Percentiles rank a stretch among this genome's conserved stretches.
These are phyloP conservation scores for Drosera capensis DNA, from an alignment of 148 eudicot species.

Conservation along the genomic window DNA sequence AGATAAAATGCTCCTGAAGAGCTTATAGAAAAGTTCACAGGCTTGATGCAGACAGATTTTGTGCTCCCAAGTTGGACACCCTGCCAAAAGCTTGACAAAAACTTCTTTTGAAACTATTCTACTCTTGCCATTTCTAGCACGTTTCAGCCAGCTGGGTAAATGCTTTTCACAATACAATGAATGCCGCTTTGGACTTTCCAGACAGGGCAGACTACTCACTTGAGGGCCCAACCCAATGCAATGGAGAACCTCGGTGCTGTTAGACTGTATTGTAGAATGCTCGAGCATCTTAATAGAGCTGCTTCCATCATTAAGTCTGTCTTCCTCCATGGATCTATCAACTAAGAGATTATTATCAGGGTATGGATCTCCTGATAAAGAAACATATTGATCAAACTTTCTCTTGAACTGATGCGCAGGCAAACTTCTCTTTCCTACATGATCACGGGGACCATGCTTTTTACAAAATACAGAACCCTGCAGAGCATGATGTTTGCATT, in stretches of 20 bases:
- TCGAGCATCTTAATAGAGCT: slow-evolving; percentile 15
- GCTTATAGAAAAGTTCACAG: slow-evolving; percentile 77
- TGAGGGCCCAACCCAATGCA: slow-evolving; percentile 55
- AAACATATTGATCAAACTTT: slow-evolving; percentile 32
- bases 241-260: slow-evolving; percentile 18
- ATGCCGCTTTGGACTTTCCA: slow-evolving; percentile 52
- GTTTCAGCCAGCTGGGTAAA: slow-evolving; percentile 96
- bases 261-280: slow-evolving; percentile 10
- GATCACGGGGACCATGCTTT: slow-evolving; percentile 54
- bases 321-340: slow-evolving; percentile 29
- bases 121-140: slow-evolving; percentile 94
- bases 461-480: slow-evolving; percentile 66
- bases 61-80: slow-evolving; percentile 50
- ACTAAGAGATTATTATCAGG: slow-evolving; percentile 27
- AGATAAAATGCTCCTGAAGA: slow-evolving; percentile 70
- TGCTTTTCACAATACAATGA: slow-evolving; percentile 83
- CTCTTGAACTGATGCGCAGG: slow-evolving; percentile 36
- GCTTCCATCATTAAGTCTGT: slow-evolving; percentile 13
- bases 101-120: slow-evolving; percentile 90
- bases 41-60: slow-evolving; percentile 73
- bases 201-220: slow-evolving; percentile 31
- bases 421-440: slow-evolving; percentile 14
- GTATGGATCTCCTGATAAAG: slow-evolving; percentile 14
- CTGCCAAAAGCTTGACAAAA: slow-evolving; percentile 56
- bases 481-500: slow-evolving; percentile 78